A percentile compares a stretch with the other conserved stretches of the same genome.
Evolutionary conservation across 2,329 filamentous ascomycete genomes (phyloP).

Genomic region (Myriosclerotinia curreyana): DNA sequence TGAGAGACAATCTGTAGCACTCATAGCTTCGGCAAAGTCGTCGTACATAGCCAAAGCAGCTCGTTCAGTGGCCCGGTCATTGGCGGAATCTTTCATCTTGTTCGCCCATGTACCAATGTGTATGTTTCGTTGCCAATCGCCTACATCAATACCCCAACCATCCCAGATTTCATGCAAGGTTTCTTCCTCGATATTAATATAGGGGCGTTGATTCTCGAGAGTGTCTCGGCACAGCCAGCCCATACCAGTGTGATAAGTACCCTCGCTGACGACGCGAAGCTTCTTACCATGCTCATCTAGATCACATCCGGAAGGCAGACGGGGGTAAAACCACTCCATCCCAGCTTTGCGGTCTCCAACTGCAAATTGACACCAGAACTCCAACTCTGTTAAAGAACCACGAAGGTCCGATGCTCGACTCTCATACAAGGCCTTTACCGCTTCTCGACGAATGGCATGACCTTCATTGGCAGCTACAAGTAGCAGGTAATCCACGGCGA

Average conservation of each 20-base stretch:
- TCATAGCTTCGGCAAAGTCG: constrained; percentile 57
- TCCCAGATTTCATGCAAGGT: constrained; percentile 62
- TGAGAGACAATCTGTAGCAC: constrained; percentile 60
- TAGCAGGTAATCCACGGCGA: constrained; percentile 77
- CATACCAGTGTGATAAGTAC: constrained; percentile 76
- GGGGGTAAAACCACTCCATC: constrained; percentile 82
- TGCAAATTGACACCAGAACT: constrained; percentile 97
- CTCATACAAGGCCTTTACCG: constrained; percentile 67
- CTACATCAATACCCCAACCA: constrained; percentile 64
- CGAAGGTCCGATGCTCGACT: constrained; percentile 71
- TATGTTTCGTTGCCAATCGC: constrained; percentile 51
- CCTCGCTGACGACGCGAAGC: constrained; percentile 75
- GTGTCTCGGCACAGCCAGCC: constrained; percentile 68
- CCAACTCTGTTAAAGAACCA: constrained; percentile 76
- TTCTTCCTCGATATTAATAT: constrained; percentile 56
- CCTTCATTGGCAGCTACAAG: constrained; percentile 85
- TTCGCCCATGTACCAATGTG: constrained; percentile 44
- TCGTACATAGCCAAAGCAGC: constrained; percentile 51
- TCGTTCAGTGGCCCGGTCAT: constrained; percentile 30
- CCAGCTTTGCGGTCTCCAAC: constrained; percentile 86
- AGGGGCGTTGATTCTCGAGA: constrained; percentile 41
- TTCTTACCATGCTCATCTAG: constrained; percentile 63
- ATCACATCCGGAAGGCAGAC: constrained; percentile 71
- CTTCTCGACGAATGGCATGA: constrained; percentile 67
- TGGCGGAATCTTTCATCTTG: constrained; percentile 29